phyloP scores from a whole-genome alignment of 306 rosid species.

The Astragalus glycyphyllos region DNA sequence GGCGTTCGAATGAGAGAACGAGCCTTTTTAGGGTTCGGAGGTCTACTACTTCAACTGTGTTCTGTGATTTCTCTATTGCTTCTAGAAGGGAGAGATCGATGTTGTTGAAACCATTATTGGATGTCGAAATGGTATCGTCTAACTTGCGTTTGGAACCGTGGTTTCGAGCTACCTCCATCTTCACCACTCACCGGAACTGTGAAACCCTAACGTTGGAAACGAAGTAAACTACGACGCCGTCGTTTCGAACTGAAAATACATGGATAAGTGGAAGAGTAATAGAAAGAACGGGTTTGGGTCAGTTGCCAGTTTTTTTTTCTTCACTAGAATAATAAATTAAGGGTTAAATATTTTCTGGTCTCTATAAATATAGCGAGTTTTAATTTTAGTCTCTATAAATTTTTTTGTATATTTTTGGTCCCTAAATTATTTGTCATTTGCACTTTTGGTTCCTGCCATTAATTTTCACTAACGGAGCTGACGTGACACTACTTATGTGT shows the following conservation, averaged over 20 bases:
- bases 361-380: too few species aligned
- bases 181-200: conserved; percentile 38
- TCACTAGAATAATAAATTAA: too few species aligned
- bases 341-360: too few species aligned
- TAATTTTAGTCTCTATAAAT: too few species aligned
- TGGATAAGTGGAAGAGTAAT: too few species aligned
- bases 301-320: too few species aligned
- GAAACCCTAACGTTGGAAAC: conserved; percentile 35
- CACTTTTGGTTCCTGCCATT: too few species aligned
- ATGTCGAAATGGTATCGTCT: conserved; percentile 49
- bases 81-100: conserved; percentile 77
- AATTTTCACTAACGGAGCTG: too few species aligned
- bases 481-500: too few species aligned
- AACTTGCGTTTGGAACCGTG: conserved; percentile 68
- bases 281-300: too few species aligned
- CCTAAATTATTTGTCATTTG: too few species aligned
- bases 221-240: neutral
- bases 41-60: conserved; percentile 67
- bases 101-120: conserved; percentile 47
- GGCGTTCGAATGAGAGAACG: conserved; percentile 89
- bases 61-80: conserved; percentile 79
- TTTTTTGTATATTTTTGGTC: too few species aligned
- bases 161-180: conserved; percentile 57
- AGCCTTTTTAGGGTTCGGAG: conserved; percentile 70
- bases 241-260: neutral